Evolutionary conservation across 2,329 filamentous ascomycete species (phyloP).

Genomic region (Penicillium sp.): DNA sequence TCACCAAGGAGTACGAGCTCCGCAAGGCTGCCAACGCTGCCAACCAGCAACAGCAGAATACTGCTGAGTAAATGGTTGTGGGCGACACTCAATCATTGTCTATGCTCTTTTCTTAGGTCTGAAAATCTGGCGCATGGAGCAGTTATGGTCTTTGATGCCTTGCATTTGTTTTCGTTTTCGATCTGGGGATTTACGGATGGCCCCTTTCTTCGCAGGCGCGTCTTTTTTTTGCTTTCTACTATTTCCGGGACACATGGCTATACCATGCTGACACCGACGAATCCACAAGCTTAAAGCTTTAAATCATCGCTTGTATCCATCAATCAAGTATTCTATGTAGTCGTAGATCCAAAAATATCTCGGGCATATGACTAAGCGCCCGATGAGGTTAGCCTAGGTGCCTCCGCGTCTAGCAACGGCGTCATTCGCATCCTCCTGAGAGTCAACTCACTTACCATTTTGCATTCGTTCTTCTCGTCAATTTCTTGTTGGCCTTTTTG

Average conservation of each 20-base stretch:
- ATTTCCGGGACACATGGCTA: slow-evolving; percentile 3
- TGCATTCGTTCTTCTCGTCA: slow-evolving; percentile 27
- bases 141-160: slow-evolving; percentile 14
- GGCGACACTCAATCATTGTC: background rate
- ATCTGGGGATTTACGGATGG: background rate
- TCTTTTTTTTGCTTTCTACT: background rate
- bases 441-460: slow-evolving; percentile 19
- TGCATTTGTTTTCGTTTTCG: slow-evolving; percentile 8
- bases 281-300: background rate
- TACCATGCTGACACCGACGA: slow-evolving; percentile 4
- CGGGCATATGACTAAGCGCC: slow-evolving; percentile 20
- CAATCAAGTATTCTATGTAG: background rate
- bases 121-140: slow-evolving; percentile 23
- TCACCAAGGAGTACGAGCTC: slow-evolving; percentile 88
- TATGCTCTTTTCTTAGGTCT: slow-evolving; percentile 7
- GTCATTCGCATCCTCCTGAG: slow-evolving; percentile 33
- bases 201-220: background rate
- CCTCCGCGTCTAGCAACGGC: slow-evolving; percentile 30
- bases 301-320: background rate
- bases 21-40: slow-evolving; percentile 76
- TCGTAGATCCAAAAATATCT: slow-evolving; percentile 9
- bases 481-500: slow-evolving; percentile 18
- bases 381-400: slow-evolving; percentile 22
- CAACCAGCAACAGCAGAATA: slow-evolving; percentile 45
- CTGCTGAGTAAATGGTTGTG: slow-evolving; percentile 21